phyloP scores from a whole-genome alignment of 805 yeast genomes.

The Candida tallmaniae region DNA sequence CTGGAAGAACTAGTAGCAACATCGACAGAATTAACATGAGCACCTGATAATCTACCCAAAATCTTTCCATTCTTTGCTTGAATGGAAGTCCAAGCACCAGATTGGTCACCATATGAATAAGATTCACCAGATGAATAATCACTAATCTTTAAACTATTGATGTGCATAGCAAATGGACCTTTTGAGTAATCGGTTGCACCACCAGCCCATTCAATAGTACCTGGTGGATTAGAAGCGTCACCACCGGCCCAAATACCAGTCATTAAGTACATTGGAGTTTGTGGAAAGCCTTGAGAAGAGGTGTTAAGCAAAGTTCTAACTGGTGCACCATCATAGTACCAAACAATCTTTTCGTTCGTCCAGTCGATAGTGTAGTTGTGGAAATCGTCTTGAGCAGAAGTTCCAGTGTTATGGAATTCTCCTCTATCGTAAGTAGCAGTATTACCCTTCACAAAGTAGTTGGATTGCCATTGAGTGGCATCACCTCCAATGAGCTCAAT shows the following conservation, averaged over 20 bases:
- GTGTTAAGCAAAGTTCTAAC: conserved; percentile 58
- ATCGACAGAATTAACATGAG: conserved; percentile 25
- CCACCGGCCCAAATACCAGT: conserved; percentile 82
- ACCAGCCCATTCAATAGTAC: conserved; percentile 80
- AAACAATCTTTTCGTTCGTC: conserved; percentile 57
- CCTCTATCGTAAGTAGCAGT: conserved; percentile 78
- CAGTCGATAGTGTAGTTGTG: conserved; percentile 84
- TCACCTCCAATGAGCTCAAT: conserved; percentile 84
- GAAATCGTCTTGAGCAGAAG: conserved; percentile 50
- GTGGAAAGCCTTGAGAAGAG: conserved; percentile 71
- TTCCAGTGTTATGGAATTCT: conserved; percentile 50
- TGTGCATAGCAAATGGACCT: conserved; percentile 64
- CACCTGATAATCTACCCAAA: conserved; percentile 49
- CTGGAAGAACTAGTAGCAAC: conserved; percentile 21
- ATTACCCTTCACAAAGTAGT: conserved; percentile 76
- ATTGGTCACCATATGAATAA: conserved; percentile 48
- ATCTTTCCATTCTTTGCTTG: conserved; percentile 54
- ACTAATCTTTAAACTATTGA: conserved; percentile 51
- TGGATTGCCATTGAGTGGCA: conserved; percentile 65
- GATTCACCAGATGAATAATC: conserved; percentile 63
- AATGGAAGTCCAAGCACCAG: conserved; percentile 58
- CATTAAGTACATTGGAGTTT: conserved; percentile 71
- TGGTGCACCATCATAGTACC: conserved; percentile 65
- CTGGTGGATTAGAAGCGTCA: conserved; percentile 55
- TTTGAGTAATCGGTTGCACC: conserved; percentile 58